Evolutionary conservation across 306 rosid species (phyloP).

Genomic region (Cercis canadensis): DNA sequence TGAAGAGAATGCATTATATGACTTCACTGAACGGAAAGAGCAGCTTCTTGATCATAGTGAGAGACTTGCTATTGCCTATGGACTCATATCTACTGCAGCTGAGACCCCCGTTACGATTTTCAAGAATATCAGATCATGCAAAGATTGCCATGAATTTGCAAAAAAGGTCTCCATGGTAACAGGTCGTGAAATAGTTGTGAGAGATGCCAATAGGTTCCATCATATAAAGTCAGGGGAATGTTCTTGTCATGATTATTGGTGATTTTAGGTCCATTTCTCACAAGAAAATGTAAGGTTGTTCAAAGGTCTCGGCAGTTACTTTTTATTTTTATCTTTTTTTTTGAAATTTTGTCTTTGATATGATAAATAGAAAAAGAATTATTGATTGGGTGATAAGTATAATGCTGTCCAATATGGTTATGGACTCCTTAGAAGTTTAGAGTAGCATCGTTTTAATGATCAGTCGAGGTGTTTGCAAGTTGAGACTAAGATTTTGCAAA

Average conservation of each 20-base stretch:
- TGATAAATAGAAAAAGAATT: not conserved
- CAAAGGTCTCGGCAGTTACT: not conserved
- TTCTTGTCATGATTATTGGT: conserved; percentile 70
- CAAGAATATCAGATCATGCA: conserved; percentile 63
- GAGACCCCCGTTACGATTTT: conserved; percentile 53
- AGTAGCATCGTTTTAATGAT: not conserved
- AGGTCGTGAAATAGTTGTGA: conserved; percentile 48
- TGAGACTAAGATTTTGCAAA: not conserved
- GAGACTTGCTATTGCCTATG: conserved; percentile 68
- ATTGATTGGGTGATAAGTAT: not conserved
- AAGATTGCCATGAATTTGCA: conserved; percentile 70
- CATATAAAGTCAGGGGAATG: conserved; percentile 57
- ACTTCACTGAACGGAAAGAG: conserved; percentile 52
- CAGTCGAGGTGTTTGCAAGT: not conserved
- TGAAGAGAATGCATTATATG: conserved; percentile 48
- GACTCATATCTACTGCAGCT: conserved; percentile 48
- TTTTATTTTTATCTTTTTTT: too few species aligned
- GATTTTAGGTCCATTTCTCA: not conserved
- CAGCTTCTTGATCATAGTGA: conserved; percentile 66
- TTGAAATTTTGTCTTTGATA: too few species aligned
- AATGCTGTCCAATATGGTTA: not conserved
- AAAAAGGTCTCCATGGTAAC: conserved; percentile 57
- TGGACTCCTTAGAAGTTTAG: too few species aligned
- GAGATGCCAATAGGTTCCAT: conserved; percentile 68
- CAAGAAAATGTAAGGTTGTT: not conserved